Conservation (phyloP, 176 grass and related monocot species). For the Zea luxurians region DNA sequence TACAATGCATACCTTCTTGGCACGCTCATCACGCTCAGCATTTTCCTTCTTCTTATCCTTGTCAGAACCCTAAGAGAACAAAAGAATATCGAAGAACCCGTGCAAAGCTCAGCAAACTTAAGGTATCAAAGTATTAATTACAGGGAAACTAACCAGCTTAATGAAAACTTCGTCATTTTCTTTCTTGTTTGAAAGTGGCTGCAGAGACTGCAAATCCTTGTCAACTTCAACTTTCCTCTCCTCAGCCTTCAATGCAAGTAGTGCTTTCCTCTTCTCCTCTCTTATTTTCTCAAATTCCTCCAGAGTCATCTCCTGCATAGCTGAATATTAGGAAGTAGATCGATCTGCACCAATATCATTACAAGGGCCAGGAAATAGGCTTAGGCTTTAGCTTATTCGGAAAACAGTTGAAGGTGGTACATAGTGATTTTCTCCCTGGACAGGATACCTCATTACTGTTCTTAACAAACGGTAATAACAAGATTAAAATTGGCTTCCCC, state of each 20-base stretch:
- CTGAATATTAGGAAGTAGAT: constrained; percentile 26
- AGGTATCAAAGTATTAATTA: constrained; percentile 21
- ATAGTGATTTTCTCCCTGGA: neutral
- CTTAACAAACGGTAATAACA: neutral
- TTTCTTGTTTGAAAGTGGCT: constrained; percentile 73
- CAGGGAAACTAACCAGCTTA: constrained; percentile 59
- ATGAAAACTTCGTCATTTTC: constrained; percentile 68
- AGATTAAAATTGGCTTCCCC: neutral
- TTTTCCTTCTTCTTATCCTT: constrained; percentile 89
- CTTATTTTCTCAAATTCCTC: constrained; percentile 89
- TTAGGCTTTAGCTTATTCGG: neutral
- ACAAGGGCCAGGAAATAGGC: neutral
- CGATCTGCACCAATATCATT: neutral
- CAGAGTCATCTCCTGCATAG: constrained; percentile 77
- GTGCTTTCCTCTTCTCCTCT: constrained; percentile 78
- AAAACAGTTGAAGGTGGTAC: neutral
- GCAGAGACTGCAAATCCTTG: constrained; percentile 85
- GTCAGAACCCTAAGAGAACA: constrained; percentile 58
- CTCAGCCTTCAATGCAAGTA: constrained; percentile 63
- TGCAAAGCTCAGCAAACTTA: neutral
- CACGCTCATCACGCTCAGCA: constrained; percentile 78
- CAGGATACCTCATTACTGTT: neutral
- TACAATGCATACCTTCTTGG: constrained; percentile 60
- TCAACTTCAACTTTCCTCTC: constrained; percentile 89
- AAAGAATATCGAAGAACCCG: neutral